Base-by-base conservation (phyloP, 345 rosid species). In the Rhizophora mangle region DNA sequence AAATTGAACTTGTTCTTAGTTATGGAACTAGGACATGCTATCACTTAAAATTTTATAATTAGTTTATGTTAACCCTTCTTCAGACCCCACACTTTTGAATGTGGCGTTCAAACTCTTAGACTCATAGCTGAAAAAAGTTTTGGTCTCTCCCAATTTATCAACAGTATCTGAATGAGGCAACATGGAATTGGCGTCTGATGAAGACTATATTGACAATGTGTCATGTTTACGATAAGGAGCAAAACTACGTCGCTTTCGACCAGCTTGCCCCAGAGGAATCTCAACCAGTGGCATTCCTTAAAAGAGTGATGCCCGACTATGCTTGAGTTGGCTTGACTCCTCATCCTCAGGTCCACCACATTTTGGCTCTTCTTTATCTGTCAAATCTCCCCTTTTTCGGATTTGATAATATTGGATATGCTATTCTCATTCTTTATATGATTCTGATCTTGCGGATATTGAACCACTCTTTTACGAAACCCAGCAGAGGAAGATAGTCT, bases 141-240 rank as follows among this genome's bases (percentile, higher is more conserved):
- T 3, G 49, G 49, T 43, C 49, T 43, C 15, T 43, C 18, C 18
- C 16, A 43, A 5, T 61, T n/a, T 71, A 22, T 68, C 22, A 60
- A 79, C 93, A 93, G 98, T 90, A 90, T 76, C 74, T 90, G 79
- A 93, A 88, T 26, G 87, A 87, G 77, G 96, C 96, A 54, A 78
- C 85, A 7, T 88, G 98, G 96, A 93, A 84, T 72, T 90, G 98
- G 98, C 93, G 96, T 29, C 69, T 93, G 64, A 88, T 90, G 98
- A 93, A 87, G 90, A 87, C 96, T 6, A 93, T 93, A 84, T 75
- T 93, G 96, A 93, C 98, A 1, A 43, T 85, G 11, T 93, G 98
- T 73, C 98, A 90, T 82, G 88, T 93, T 60, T 93, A 90, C 60
- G 72, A 84, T 63, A 78, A 87, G 83, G 85, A 87, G 67, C 79